These are phyloP conservation scores for Amniculicola lignicola DNA, from an alignment of 495 filamentous ascomycete species.

Conservation along the genomic window DNA sequence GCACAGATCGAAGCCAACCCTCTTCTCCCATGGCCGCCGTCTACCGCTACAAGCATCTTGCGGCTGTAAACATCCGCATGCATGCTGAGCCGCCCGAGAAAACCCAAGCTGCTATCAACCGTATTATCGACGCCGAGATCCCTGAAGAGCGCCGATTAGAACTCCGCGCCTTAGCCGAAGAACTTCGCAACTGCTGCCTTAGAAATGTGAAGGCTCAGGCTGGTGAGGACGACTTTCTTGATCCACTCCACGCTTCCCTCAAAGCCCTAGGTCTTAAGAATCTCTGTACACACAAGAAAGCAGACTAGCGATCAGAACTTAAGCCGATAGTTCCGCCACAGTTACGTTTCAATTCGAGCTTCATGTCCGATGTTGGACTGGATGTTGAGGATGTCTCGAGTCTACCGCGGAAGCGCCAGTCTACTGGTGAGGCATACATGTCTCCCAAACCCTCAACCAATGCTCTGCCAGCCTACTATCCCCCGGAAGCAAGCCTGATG, in stretches of 20 bases:
- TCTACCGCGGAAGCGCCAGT: not conserved
- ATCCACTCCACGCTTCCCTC: no score
- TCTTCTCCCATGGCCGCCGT: no score
- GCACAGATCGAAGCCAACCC: no score
- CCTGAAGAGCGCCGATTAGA: not conserved
- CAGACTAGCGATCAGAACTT: no score
- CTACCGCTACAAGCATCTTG: no score
- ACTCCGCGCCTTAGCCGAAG: slow-evolving; percentile 10
- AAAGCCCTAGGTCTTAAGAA: no score
- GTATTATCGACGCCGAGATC: slow-evolving; percentile 6
- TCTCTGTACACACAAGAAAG: no score
- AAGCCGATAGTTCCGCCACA: no score
- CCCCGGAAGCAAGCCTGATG: no score
- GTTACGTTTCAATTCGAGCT: no score
- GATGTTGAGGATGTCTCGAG: not conserved
- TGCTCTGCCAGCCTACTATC: not conserved
- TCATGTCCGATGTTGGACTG: slow-evolving; percentile 1
- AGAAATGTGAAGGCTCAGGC: not conserved
- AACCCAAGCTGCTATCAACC: slow-evolving; percentile 8
- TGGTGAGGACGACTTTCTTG: no score
- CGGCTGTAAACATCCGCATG: slow-evolving; percentile 4
- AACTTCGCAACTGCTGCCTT: slow-evolving; percentile 5
- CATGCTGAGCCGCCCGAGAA: slow-evolving; percentile 3
- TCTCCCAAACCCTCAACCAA: not conserved
- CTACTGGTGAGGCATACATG: slow-evolving; percentile 1